Conservation (phyloP, 2,329 filamentous ascomycete species). For the Nigrospora osmanthi region DNA sequence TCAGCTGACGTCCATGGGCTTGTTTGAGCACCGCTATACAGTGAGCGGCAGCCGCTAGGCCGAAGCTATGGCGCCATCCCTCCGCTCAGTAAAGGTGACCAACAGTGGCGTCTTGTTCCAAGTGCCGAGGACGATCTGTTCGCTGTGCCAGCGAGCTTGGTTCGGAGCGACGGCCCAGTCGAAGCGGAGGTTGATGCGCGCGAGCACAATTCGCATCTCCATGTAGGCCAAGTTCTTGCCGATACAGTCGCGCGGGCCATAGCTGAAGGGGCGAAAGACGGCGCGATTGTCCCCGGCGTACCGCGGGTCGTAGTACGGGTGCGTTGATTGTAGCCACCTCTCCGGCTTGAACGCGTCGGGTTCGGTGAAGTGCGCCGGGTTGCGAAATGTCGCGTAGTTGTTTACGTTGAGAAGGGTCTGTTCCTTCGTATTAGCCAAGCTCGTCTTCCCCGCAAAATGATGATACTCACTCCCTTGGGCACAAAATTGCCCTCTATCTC, state of each 20-base stretch:
- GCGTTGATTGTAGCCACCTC: conserved; percentile 22
- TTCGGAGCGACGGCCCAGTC: not conserved
- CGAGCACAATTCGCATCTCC: conserved; percentile 2
- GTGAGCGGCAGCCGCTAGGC: no score
- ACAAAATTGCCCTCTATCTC: conserved; percentile 15
- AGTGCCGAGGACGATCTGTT: no score
- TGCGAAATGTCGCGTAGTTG: not conserved
- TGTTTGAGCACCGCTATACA: no score
- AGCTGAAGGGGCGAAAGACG: conserved; percentile 26
- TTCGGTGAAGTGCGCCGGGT: conserved; percentile 24
- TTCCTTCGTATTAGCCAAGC: no score
- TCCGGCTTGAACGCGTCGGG: conserved; percentile 29
- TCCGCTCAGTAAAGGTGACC: no score
- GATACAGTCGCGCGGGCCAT: conserved; percentile 30
- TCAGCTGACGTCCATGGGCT: no score
- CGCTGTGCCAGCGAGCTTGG: no score
- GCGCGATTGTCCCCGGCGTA: conserved; percentile 24
- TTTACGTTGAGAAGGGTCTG: not conserved
- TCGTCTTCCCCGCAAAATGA: no score
- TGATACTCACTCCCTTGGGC: conserved; percentile 7
- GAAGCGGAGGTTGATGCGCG: not conserved
- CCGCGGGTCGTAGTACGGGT: not conserved
- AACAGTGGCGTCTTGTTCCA: no score
- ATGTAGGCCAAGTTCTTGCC: conserved; percentile 21
- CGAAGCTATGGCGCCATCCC: no score